phyloP scores from a whole-genome alignment of 805 yeast genomes.

The Zygoascus flipseniorum region DNA sequence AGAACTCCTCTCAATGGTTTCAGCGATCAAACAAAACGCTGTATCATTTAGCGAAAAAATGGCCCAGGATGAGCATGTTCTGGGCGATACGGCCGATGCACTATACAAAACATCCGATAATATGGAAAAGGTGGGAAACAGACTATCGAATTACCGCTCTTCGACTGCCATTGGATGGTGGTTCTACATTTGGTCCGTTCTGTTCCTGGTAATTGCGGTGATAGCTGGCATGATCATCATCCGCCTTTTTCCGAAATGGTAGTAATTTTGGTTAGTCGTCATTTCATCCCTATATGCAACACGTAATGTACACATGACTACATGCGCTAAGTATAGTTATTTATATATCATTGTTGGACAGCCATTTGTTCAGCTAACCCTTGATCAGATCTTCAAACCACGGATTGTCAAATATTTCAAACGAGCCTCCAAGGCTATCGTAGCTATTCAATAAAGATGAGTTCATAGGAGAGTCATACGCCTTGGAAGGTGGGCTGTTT shows the following conservation, averaged over 20 bases:
- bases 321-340: not conserved
- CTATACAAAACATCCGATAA: conserved; percentile 26
- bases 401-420: not conserved
- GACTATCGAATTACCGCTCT: conserved; percentile 26
- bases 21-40: conserved; percentile 41
- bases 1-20: conserved; percentile 43
- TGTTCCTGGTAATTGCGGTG: conserved; percentile 27
- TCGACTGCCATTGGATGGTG: conserved; percentile 32
- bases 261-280: not conserved
- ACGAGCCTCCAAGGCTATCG: not conserved
- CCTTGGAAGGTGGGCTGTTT: not conserved
- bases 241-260: conserved; percentile 32
- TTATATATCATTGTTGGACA: not conserved
- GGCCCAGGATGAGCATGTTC: conserved; percentile 28
- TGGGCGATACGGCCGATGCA: conserved; percentile 28
- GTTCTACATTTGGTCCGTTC: conserved; percentile 31
- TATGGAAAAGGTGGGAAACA: conserved; percentile 29
- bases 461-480: not conserved
- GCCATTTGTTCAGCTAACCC: not conserved
- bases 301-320: not conserved
- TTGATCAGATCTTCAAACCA: not conserved
- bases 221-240: conserved; percentile 28
- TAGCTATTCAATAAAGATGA: not conserved
- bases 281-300: not conserved
- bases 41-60: conserved; percentile 33